Evolutionary conservation across 106 monocot species (phyloP).

Genomic region (Xerophyta viscosa): DNA sequence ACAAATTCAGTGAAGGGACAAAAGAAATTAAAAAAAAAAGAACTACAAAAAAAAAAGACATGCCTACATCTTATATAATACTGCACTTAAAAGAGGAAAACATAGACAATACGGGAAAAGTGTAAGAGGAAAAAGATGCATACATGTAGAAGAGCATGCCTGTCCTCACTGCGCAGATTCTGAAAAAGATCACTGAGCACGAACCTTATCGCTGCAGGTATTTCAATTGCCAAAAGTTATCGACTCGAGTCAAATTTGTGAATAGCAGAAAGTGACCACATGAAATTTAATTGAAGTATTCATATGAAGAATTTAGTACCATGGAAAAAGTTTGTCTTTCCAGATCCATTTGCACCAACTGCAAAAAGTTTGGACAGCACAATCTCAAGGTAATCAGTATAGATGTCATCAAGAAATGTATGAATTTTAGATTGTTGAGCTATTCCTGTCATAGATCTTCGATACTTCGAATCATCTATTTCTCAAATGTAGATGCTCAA

Average conservation of each 20-base stretch:
- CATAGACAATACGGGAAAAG: background rate
- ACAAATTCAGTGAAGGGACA: too few relatives aligned
- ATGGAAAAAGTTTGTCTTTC: conserved; percentile 98
- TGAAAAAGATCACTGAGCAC: conserved; percentile 97
- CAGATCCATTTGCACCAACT: conserved; percentile 99
- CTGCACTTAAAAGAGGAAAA: background rate
- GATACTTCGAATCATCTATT: too few relatives aligned
- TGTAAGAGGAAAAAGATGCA: conserved; percentile 6
- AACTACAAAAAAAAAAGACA: background rate
- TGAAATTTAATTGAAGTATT: too few relatives aligned
- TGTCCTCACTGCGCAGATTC: conserved; percentile 82
- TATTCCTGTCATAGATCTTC: too few relatives aligned
- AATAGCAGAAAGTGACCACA: too few relatives aligned
- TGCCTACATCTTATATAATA: background rate
- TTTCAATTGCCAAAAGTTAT: background rate
- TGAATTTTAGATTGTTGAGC: too few relatives aligned
- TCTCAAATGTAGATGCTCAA: too few relatives aligned
- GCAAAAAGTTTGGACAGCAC: conserved; percentile 10
- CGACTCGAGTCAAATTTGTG: background rate
- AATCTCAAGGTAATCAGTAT: background rate
- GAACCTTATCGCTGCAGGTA: conserved; percentile 80
- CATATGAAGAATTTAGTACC: conserved; percentile 36
- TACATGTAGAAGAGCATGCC: conserved; percentile 96
- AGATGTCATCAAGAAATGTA: too few relatives aligned
- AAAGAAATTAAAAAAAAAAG: too few relatives aligned